Base-by-base conservation (phyloP, 768 basidiomycete species). In the Pilatotrama ljubarskyi region DNA sequence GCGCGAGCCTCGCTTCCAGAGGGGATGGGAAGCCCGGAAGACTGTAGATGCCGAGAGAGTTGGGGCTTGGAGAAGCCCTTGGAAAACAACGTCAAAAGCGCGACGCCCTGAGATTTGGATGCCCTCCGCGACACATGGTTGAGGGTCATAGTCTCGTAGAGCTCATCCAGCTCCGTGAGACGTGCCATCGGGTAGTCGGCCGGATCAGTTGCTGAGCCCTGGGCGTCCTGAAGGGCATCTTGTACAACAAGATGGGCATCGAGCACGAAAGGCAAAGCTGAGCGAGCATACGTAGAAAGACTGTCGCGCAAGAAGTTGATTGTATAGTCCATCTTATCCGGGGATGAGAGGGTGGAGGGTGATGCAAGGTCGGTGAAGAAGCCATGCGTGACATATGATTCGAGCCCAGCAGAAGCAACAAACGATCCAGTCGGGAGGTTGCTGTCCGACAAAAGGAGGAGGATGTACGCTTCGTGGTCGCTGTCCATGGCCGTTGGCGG, bases 351-450 rank as follows among this genome's bases (percentile, higher is more conserved):
- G 64, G 51, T 70, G 48, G 64, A 64, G 1, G 80, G 68, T 15
- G 77, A 63, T 1, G 52, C 7, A 22, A 51, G 38, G 14, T 61
- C 35, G 17, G 59, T 54, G 41, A 72, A 66, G 68, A 95, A 90
- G 0, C 94, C 97, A 71, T 99, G 97, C 25, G 90, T 87, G 40
- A 84, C 75, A 70, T 86, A 95, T 5, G 94, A 93, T 69, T 99
- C 96, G 60, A 98, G 82, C 1, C 96, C 96, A 2, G 92, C 84
- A 0, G 95, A 97, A 0, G 95, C 92, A 59, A 98, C 92, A 72
- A 99, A 99, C 1, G 96, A 90, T 36, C 97, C 97, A 0, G 96
- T 98, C 2, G 97, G 97, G 3, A 99, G 85, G 73, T 96, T 98
- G 62, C 92, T 91, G 76, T 96, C 94, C 0, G 91, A 82, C 42